Evolutionary conservation across 148 eudicot species (phyloP).

Genomic region (Silene uniflora): DNA sequence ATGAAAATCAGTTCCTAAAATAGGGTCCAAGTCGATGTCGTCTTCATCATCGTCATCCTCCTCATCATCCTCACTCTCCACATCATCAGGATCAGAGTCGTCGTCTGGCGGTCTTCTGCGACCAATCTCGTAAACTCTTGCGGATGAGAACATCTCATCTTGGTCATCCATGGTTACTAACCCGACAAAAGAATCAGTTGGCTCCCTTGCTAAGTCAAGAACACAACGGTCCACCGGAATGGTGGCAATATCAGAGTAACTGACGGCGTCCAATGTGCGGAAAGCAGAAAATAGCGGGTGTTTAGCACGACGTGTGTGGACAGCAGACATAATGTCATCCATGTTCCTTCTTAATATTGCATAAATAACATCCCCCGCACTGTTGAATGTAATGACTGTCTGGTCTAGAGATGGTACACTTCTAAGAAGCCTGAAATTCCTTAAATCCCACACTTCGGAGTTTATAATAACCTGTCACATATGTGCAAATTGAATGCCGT

Average conservation of each 20-base stretch:
- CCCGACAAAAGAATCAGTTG: constrained; percentile 85
- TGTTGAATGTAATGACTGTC: constrained; percentile 73
- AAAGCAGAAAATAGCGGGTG: constrained; percentile 82
- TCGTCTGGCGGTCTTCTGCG: constrained; percentile 84
- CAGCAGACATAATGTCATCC: constrained; percentile 69
- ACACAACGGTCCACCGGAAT: constrained; percentile 85
- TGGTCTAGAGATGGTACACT: constrained; percentile 92
- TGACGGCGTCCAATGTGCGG: constrained; percentile 89
- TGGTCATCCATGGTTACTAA: constrained; percentile 84
- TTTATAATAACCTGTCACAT: constrained; percentile 77
- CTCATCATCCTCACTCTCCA: constrained; percentile 66
- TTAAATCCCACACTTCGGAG: constrained; percentile 96
- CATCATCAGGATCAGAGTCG: constrained; percentile 97
- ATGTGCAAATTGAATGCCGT: constrained; percentile 4
- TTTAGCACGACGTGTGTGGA: constrained; percentile 69
- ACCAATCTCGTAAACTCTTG: constrained; percentile 86
- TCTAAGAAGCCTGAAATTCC: constrained; percentile 77
- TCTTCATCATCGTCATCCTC: constrained; percentile 77
- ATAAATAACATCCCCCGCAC: constrained; percentile 82
- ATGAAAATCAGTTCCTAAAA: constrained; percentile 42
- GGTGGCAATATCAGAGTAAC: constrained; percentile 84
- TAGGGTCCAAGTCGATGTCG: constrained; percentile 54
- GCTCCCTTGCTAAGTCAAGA: constrained; percentile 80
- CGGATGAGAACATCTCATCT: constrained; percentile 83
- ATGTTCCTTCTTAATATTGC: constrained; percentile 82